These are phyloP conservation scores for Arxiozyma slooffiae DNA, from an alignment of 1,139 yeast genomes.

Conservation along the genomic window DNA sequence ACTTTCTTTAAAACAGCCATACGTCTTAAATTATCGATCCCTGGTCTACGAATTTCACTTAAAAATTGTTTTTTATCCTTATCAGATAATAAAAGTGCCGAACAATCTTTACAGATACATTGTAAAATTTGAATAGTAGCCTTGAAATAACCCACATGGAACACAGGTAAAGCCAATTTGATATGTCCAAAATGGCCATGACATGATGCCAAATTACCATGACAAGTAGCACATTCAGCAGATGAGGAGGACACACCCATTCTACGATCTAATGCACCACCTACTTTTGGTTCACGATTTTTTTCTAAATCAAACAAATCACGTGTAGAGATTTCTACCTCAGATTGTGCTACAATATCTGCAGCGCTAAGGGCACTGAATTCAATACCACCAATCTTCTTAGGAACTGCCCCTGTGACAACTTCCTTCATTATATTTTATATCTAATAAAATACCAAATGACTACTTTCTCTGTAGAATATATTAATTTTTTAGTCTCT, in stretches of 20 bases:
- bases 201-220: slow-evolving; percentile 84
- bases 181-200: slow-evolving; percentile 98
- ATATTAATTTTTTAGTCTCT: background rate
- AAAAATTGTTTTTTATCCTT: slow-evolving; percentile 58
- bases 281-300: slow-evolving; percentile 67
- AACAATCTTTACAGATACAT: slow-evolving; percentile 85
- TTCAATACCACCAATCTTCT: slow-evolving; percentile 81
- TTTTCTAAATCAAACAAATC: slow-evolving; percentile 84
- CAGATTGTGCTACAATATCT: slow-evolving; percentile 88
- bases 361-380: slow-evolving; percentile 86
- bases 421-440: slow-evolving; percentile 30
- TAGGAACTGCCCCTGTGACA: slow-evolving; percentile 68
- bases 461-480: background rate
- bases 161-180: slow-evolving; percentile 85
- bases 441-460: background rate
- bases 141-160: slow-evolving; percentile 95
- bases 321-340: slow-evolving; percentile 84
- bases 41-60: slow-evolving; percentile 73
- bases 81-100: slow-evolving; percentile 67
- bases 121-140: slow-evolving; percentile 83
- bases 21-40: slow-evolving; percentile 79
- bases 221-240: slow-evolving; percentile 81
- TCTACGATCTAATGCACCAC: slow-evolving; percentile 83
- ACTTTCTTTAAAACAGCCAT: slow-evolving; percentile 80
- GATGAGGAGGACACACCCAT: slow-evolving; percentile 93